A percentile compares a stretch with the other conserved stretches of the same genome.
phyloP scores from a whole-genome alignment of 441 rosid species.

The Melastoma candidum region DNA sequence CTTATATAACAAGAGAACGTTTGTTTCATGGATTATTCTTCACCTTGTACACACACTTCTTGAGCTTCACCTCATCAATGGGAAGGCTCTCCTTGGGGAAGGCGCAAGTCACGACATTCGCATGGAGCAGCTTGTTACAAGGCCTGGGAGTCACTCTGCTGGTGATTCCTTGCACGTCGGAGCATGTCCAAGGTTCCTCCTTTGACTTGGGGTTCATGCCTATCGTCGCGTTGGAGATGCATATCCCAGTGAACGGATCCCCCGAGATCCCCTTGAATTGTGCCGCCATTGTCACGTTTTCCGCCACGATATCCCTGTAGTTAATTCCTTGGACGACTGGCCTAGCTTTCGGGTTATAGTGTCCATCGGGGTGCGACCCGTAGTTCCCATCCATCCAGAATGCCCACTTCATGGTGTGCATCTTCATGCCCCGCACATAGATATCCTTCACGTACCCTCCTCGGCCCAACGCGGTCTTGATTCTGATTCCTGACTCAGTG shows the following conservation, averaged over 20 bases:
- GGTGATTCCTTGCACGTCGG: conserved; percentile 40
- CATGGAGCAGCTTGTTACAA: conserved; percentile 37
- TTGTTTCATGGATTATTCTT: background rate
- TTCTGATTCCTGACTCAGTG: conserved; percentile 52
- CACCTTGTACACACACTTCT: conserved; percentile 38
- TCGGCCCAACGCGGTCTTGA: conserved; percentile 62
- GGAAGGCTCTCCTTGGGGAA: conserved; percentile 49
- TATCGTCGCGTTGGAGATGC: conserved; percentile 55
- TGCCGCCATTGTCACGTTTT: conserved; percentile 50
- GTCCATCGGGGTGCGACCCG: conserved; percentile 45
- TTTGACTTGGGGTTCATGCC: conserved; percentile 58
- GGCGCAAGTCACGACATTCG: conserved; percentile 40
- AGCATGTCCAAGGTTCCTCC: conserved; percentile 58
- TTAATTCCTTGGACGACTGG: conserved; percentile 55
- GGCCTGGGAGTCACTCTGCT: conserved; percentile 46
- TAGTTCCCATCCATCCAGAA: conserved; percentile 61
- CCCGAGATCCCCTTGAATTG: conserved; percentile 50
- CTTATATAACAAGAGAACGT: background rate
- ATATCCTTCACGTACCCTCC: conserved; percentile 48
- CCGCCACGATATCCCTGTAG: conserved; percentile 46
- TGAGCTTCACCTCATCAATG: conserved; percentile 52
- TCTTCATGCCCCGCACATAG: conserved; percentile 40
- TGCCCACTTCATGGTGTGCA: conserved; percentile 68
- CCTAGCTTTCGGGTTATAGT: conserved; percentile 52
- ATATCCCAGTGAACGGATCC: conserved; percentile 45